Conservation (phyloP, 2,329 filamentous ascomycete species). For the Microcyclospora tardicrescens region DNA sequence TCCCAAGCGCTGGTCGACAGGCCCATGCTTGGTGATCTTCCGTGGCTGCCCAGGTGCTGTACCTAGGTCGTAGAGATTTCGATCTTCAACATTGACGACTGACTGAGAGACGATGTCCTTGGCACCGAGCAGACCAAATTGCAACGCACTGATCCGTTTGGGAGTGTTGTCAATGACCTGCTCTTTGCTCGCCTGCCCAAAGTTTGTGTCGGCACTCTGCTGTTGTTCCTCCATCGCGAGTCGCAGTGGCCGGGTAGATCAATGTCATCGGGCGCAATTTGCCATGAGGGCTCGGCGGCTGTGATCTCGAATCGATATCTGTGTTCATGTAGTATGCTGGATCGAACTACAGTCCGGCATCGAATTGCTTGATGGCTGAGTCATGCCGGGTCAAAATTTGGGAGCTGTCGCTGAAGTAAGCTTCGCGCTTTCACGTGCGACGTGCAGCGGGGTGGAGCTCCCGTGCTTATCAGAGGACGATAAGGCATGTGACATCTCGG, state of each 20-base stretch:
- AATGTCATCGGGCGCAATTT: not conserved
- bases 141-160: constrained; percentile 83
- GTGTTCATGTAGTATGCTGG: no score
- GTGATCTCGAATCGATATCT: no score
- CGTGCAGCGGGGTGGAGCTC: no score
- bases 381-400: no score
- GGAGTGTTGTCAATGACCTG: constrained; percentile 81
- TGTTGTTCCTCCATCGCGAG: constrained; percentile 1
- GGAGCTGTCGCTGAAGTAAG: no score
- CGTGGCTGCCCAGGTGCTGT: constrained; percentile 40
- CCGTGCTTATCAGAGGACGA: no score
- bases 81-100: constrained; percentile 86
- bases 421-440: no score
- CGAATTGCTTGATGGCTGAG: no score
- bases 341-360: no score
- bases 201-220: constrained; percentile 6
- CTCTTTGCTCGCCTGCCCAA: constrained; percentile 45
- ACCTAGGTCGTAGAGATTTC: constrained; percentile 82
- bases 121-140: constrained; percentile 78
- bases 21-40: constrained; percentile 65
- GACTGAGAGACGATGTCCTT: constrained; percentile 93
- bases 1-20: constrained; percentile 76
- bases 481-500: no score
- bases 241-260: not conserved
- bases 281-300: not conserved